Evolutionary conservation across 1,284 basidiomycete species (phyloP), one percentile per base, ranked within the genome.

Genomic region (Tilletiopsis washingtonensis): DNA sequence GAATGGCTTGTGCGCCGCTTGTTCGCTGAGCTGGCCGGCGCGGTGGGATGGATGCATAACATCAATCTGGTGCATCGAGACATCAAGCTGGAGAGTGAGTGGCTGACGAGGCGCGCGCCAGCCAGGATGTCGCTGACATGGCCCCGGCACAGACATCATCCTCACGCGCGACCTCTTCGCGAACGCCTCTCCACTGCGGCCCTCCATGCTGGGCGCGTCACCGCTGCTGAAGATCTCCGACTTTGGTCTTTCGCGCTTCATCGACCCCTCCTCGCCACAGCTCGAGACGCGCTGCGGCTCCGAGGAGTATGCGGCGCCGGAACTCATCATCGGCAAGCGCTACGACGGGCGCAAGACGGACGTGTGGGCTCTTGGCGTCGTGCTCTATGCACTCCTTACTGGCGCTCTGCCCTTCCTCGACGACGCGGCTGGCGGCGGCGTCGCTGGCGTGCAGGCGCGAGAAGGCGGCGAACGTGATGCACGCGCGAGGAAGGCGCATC

Each of bases 341-440:
- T 98, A 98, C 74, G 91, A 88, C 0, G 93, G 93, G 0, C 93
- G 93, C 7, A 91, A 97, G 74, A 93, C 97, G 51, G 93, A 97
- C 69, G 85, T 97, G 0, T 98, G 93, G 93, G 91, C 88, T 67
- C 96, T 97, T 62, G 93, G 93, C 4, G 91, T 98, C 54, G 93
- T 98, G 5, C 80, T 98, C 9, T 97, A 96, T 69, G 91, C 96
- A 14, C 80, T 98, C 41, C 90, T 98, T 0, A 97, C 91, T 15
- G 79, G 87, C 45, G 76, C 74, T 43, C 56, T 79, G 19, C 78
- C 77, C 0, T 78, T 79, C 47, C 75, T 72, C 40, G 63, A 64
- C 38, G 55, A 65, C 25, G 20, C n/a, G 4, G 29, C 20, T 20
- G 44, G 44, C 9, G 44, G n/a, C 20, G 23, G 43, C 14, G 40